Evolutionary conservation across 345 rosid genomes (phyloP), one percentile per base, ranked within the genome.

Genomic region (Populus nigra): DNA sequence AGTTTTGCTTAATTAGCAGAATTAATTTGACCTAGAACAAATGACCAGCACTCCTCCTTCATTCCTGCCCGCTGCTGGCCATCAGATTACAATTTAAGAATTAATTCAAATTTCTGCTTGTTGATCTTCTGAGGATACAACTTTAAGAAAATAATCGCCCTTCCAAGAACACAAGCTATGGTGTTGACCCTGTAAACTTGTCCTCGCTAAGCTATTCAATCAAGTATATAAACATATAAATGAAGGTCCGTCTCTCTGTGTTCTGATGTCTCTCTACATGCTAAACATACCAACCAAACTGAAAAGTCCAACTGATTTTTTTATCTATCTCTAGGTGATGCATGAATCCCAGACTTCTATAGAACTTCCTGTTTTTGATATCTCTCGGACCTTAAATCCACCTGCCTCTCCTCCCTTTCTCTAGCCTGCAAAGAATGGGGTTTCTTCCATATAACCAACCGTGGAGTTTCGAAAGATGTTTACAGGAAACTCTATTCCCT

Each of bases 341-440:
- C 49, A 72, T 47, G 75, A 71, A 29, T 33, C 76, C 47, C 75
- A 80, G 2, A 7, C 10, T 73, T 77, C 29, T 50, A 65, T 79
- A 4, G 75, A 85, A 3, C 85, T 87, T 78, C 83, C 85, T n/a
- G 69, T 81, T 25, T 35, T 83, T 17, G 88, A 82, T 55, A 68
- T 87, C 38, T 85, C 83, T 25, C 79, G 74, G 83, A 84, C 84
- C 25, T 25, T 76, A 47, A 29, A 57, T n/a, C 71, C 84, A 27
- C 70, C 6, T 70, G 69, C 39, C 33, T 87, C 7, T 66, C 67
- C 3, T 80, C 84, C 35, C 79, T 85, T 9, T n/a, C 65, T 31
- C 66, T 68, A 68, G 84, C 90, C 65, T 85, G 87, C 73, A 80
- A 76, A 68, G 57, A 68, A 70, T 80, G 87, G 87, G 87, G 90